Evolutionary conservation across 164 flowering plant genomes (phyloP), one percentile per base, ranked within the genome.

Genomic region (Pachysandra terminalis): DNA sequence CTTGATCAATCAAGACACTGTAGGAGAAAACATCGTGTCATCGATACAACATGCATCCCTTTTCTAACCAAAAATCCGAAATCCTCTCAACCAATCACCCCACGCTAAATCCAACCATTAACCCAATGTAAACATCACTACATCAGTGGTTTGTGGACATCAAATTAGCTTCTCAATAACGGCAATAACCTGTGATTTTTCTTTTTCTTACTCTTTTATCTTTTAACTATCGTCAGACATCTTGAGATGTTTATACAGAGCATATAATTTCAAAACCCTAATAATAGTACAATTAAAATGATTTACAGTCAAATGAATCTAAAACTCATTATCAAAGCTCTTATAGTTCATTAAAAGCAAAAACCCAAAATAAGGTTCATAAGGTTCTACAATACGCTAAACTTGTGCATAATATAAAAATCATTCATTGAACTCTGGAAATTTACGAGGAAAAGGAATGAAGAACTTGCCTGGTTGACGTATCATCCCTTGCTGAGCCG

Each of bases 11-110:
- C 93, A 90, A 81, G 85, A 87, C 84, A 84, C 97, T 95, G 98
- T 93, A 96, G 90, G 93, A 90, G 89, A 96, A 91, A 91, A 96
- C 86, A 90, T 83, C 89, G 82, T 40, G 95, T 93, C 95, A 90
- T 90, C 83, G 87, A 81, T 87, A 86, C 90, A 77, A 67, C 68
- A 70, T 73, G 71, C 79, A 79, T 74, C 95, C 87, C 83, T 83
- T 73, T 72, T 70, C 87, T 79, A 81, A 76, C 83, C 61, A 70
- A 76, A 65, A 77, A 76, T 64, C 61, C 32, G 61, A 70, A 55
- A 54, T 73, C 71, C 63, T 70, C 51, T 61, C 67, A 68, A 12
- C 62, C 58, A 74, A 58, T 74, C 52, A 59, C 71, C 58, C 65
- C 74, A 70, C 67, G 53, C 48, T 27, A 62, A 53, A 54, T 9